Evolutionary conservation across 139 green algal genomes (phyloP).

Genomic region (Closterium sp.): DNA sequence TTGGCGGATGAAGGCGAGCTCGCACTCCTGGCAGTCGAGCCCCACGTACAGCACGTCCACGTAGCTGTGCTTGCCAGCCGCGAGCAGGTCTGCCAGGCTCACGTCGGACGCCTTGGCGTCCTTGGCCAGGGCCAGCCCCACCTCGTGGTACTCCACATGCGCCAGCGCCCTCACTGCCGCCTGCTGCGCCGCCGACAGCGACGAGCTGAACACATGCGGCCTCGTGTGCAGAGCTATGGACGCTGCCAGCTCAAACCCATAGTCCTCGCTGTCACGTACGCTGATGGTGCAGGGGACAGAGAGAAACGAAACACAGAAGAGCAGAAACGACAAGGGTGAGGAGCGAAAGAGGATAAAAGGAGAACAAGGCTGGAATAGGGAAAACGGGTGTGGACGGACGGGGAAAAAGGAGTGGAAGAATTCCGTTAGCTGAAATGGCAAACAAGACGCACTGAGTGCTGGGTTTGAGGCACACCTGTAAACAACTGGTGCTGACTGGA

Average conservation of each 20-base stretch:
- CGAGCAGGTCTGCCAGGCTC: background rate
- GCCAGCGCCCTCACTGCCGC: background rate
- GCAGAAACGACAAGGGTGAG: background rate
- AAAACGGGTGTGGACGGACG: background rate
- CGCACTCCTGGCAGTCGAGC: constrained; percentile 26
- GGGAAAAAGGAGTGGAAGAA: background rate
- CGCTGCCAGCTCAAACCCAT: background rate
- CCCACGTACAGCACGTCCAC: constrained; percentile 33
- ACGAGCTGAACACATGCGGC: constrained; percentile 12
- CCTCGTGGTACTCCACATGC: constrained; percentile 13
- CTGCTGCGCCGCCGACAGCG: background rate
- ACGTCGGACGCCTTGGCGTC: background rate
- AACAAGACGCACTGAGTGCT: background rate
- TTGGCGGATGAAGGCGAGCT: constrained; percentile 11
- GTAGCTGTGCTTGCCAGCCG: background rate
- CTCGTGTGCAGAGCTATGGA: background rate
- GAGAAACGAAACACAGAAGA: background rate
- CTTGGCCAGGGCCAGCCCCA: constrained; percentile 1
- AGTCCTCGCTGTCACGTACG: background rate
- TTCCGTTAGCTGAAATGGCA: too few species aligned
- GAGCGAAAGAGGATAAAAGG: background rate
- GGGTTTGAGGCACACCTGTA: background rate
- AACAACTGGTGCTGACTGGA: background rate
- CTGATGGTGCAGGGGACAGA: background rate
- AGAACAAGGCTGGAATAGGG: background rate